A percentile compares a stretch with the other conserved stretches of the same genome.
Evolutionary conservation across 108 stramenopile species (phyloP).

Genomic region (Craspedostauros australis): DNA sequence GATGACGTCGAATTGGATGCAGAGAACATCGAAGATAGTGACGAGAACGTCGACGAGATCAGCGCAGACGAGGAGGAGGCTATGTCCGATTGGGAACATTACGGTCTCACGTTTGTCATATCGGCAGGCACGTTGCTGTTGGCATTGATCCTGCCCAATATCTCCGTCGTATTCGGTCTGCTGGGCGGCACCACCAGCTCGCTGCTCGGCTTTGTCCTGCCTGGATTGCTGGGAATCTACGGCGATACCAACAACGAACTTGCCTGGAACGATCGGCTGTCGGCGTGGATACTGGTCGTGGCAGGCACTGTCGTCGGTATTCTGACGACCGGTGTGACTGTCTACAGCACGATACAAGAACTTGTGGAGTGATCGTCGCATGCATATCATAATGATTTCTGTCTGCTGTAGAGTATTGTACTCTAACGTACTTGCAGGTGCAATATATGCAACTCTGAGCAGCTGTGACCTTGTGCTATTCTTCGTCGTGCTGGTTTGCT

Average conservation of each 20-base stretch:
- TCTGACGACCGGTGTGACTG: conserved; percentile 60
- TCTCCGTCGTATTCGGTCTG: conserved; percentile 69
- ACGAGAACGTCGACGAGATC: neutral
- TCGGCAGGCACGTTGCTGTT: conserved; percentile 28
- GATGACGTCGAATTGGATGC: neutral
- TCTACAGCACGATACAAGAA: conserved; percentile 28
- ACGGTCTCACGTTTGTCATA: conserved; percentile 15
- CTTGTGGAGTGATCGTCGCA: neutral
- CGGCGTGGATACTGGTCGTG: conserved; percentile 38
- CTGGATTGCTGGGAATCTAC: conserved; percentile 50
- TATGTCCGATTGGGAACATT: neutral
- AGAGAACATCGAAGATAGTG: conserved; percentile 1
- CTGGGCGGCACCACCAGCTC: conserved; percentile 68
- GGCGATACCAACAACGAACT: conserved; percentile 21
- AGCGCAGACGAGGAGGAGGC: neutral
- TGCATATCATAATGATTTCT: too few relatives aligned
- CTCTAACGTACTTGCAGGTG: too few relatives aligned
- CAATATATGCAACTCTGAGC: too few relatives aligned
- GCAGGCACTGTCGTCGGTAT: conserved; percentile 54
- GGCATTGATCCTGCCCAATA: conserved; percentile 62
- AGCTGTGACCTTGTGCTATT: too few relatives aligned
- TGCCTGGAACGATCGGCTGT: too few relatives aligned
- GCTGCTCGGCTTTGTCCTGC: conserved; percentile 65
- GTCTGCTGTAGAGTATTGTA: too few relatives aligned
- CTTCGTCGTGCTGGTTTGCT: too few relatives aligned